Conservation (phyloP, 129 eudicot species). For the Flaveria brownii region DNA sequence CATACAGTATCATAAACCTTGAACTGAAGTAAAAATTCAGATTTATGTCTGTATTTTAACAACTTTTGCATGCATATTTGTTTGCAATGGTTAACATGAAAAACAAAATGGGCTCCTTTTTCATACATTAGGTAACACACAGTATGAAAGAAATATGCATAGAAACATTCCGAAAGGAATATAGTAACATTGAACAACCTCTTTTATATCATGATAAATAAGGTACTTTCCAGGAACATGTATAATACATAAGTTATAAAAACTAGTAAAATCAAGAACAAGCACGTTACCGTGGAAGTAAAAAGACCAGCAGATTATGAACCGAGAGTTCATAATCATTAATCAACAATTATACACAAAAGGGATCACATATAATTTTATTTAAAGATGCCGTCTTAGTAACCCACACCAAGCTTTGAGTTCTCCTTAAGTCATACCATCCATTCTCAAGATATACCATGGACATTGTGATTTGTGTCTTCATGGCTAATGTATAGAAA, state of each 20-base stretch:
- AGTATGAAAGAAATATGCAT: neutral
- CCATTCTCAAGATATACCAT: neutral
- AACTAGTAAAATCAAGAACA: neutral
- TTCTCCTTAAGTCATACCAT: constrained; percentile 12
- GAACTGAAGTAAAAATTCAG: neutral
- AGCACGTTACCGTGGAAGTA: neutral
- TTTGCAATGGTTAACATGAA: neutral
- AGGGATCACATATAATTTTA: neutral
- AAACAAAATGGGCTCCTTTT: neutral
- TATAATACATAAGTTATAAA: neutral
- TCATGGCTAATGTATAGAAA: neutral
- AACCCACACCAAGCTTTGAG: neutral
- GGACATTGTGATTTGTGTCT: neutral
- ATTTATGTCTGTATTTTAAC: neutral
- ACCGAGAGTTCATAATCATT: neutral
- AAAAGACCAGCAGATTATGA: constrained; percentile 12
- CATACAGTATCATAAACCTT: constrained; percentile 4
- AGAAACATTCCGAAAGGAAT: neutral
- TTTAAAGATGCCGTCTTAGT: neutral
- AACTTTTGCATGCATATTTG: neutral
- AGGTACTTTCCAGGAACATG: neutral
- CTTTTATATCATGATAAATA: constrained; percentile 4
- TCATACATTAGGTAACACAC: neutral
- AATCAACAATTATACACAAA: neutral
- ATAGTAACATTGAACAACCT: neutral